Conservation (phyloP, 345 rosid species). For the Barbarea vulgaris region DNA sequence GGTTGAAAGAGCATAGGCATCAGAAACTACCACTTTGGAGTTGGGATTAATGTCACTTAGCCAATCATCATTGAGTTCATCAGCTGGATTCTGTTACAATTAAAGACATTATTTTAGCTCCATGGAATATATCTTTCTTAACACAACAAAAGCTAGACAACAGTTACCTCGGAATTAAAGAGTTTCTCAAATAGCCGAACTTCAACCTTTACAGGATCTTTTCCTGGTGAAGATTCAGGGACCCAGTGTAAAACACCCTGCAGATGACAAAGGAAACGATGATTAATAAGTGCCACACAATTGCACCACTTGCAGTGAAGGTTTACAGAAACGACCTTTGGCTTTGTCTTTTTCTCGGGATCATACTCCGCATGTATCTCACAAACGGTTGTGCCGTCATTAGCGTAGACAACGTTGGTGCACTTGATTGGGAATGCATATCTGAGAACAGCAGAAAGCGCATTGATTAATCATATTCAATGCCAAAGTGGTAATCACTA, state of each 20-base stretch:
- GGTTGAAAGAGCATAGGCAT: background rate
- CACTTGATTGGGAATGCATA: slow-evolving; percentile 38
- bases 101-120: no score
- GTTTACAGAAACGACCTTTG: slow-evolving; percentile 58
- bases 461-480: background rate
- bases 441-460: slow-evolving; percentile 24
- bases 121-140: no score
- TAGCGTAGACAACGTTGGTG: slow-evolving; percentile 53
- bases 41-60: no score
- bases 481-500: background rate
- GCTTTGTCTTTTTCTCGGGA: slow-evolving; percentile 73
- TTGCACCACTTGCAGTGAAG: background rate
- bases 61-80: no score
- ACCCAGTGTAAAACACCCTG: slow-evolving; percentile 98
- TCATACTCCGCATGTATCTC: slow-evolving; percentile 84
- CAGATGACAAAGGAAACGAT: background rate
- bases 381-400: slow-evolving; percentile 66
- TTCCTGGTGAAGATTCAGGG: slow-evolving; percentile 63
- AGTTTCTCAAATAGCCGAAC: slow-evolving; percentile 77
- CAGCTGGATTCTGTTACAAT: no score
- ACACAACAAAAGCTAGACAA: no score
- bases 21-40: background rate
- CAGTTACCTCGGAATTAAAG: slow-evolving; percentile 52
- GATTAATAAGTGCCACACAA: slow-evolving; percentile 6
- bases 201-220: slow-evolving; percentile 53